Evolutionary conservation across 2,329 filamentous ascomycete genomes (phyloP).

Genomic region (Talaromyces sp.): DNA sequence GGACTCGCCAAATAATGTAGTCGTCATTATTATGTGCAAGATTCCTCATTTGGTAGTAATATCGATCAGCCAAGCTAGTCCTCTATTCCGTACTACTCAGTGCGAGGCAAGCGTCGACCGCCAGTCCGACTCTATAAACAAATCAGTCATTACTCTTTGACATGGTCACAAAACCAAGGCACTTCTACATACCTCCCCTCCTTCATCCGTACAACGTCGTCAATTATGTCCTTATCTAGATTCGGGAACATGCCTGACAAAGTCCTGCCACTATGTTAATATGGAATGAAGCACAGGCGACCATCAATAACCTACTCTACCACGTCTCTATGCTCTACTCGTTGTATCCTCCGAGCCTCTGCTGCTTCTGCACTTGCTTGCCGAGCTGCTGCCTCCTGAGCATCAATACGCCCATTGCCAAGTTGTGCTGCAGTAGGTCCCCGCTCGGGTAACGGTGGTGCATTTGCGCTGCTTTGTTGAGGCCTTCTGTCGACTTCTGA

Average conservation of each 20-base stretch:
- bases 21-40: background rate
- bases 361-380: constrained; percentile 89
- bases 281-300: background rate
- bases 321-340: constrained; percentile 81
- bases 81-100: constrained; percentile 44
- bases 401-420: constrained; percentile 51
- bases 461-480: constrained; percentile 30
- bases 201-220: constrained; percentile 93
- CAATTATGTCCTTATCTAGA: constrained; percentile 88
- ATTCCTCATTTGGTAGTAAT: background rate
- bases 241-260: constrained; percentile 95
- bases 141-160: constrained; percentile 17
- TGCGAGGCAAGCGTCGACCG: constrained; percentile 81
- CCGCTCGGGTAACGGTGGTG: constrained; percentile 43
- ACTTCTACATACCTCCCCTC: constrained; percentile 71
- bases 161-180: background rate
- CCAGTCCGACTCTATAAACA: constrained; percentile 65
- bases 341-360: constrained; percentile 77
- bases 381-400: constrained; percentile 82
- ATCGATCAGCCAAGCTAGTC: background rate
- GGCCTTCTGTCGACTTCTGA: constrained; percentile 41
- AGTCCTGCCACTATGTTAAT: constrained; percentile 49
- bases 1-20: background rate
- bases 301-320: constrained; percentile 60
- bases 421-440: constrained; percentile 47